These are phyloP conservation scores for Hypoxylon sp. DNA, from an alignment of 2,329 filamentous ascomycete genomes.

Conservation along the genomic window DNA sequence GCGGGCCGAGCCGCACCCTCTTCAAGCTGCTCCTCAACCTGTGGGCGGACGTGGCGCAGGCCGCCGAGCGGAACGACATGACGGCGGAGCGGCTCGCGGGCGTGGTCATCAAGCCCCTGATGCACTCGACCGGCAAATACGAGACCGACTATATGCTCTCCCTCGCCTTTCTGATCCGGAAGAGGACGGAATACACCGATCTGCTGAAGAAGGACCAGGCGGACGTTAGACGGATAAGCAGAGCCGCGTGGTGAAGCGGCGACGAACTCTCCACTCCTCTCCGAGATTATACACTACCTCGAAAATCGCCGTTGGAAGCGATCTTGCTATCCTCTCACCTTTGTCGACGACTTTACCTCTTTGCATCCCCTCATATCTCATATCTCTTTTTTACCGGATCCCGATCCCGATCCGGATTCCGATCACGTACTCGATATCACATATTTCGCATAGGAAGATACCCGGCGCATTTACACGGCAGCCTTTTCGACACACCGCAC, in stretches of 20 bases:
- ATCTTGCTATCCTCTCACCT: neutral
- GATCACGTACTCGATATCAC: conserved; percentile 7
- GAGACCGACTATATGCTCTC: conserved; percentile 54
- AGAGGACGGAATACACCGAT: conserved; percentile 51
- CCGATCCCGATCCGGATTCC: too few species aligned
- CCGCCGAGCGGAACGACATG: conserved; percentile 52
- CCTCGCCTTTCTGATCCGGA: conserved; percentile 54
- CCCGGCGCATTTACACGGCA: conserved; percentile 22
- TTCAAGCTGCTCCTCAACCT: conserved; percentile 55
- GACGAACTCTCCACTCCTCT: neutral
- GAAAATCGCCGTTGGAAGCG: neutral
- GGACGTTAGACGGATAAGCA: conserved; percentile 39
- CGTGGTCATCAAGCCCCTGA: conserved; percentile 50
- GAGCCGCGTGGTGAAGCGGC: conserved; percentile 37
- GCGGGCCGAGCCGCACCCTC: conserved; percentile 48
- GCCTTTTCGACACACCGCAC: neutral
- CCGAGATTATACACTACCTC: neutral
- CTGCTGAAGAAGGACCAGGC: conserved; percentile 46
- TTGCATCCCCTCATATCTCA: conserved; percentile 9
- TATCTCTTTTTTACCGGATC: neutral
- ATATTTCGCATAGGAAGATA: conserved; percentile 28
- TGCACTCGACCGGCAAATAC: conserved; percentile 48
- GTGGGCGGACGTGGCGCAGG: conserved; percentile 53
- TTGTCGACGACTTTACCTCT: too few species aligned
- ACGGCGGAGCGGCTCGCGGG: conserved; percentile 53